These are phyloP conservation scores for Ramaria rubella DNA, from an alignment of 768 basidiomycete species.

Conservation along the genomic window DNA sequence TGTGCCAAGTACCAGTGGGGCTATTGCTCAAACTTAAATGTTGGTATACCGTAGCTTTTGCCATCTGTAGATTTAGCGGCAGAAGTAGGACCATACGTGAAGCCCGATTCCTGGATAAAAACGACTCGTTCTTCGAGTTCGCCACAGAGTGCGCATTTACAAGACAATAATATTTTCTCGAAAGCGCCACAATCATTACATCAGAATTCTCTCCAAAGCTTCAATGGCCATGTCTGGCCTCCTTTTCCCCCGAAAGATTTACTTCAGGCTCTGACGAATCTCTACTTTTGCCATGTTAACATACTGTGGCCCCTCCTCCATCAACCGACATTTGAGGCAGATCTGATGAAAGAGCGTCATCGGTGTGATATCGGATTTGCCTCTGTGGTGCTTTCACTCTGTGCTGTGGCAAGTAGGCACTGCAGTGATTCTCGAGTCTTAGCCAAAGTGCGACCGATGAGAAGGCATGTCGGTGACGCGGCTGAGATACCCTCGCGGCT, in stretches of 20 bases:
- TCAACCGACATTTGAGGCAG: conserved; percentile 6
- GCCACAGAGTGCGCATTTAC: neutral
- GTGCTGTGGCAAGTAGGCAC: conserved; percentile 10
- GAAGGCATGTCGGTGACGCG: neutral
- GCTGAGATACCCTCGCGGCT: neutral
- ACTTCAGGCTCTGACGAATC: neutral
- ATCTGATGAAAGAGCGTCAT: conserved; percentile 3
- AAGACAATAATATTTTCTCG: neutral
- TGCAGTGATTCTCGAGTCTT: conserved; percentile 4
- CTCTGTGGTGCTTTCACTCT: conserved; percentile 2
- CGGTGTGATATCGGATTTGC: neutral
- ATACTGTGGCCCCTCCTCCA: conserved; percentile 8
- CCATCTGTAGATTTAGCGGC: neutral
- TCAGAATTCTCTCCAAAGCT: neutral
- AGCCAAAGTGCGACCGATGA: neutral
- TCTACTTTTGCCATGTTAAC: conserved; percentile 8
- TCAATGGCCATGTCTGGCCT: neutral
- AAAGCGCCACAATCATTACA: neutral
- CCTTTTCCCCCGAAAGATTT: conserved; percentile 6
- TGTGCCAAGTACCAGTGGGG: neutral
- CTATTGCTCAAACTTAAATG: neutral
- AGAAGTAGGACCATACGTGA: neutral
- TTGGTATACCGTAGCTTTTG: neutral
- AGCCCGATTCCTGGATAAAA: neutral
- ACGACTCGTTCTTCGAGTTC: neutral